Conservation (phyloP, 345 rosid species). For the Psidium guajava region DNA sequence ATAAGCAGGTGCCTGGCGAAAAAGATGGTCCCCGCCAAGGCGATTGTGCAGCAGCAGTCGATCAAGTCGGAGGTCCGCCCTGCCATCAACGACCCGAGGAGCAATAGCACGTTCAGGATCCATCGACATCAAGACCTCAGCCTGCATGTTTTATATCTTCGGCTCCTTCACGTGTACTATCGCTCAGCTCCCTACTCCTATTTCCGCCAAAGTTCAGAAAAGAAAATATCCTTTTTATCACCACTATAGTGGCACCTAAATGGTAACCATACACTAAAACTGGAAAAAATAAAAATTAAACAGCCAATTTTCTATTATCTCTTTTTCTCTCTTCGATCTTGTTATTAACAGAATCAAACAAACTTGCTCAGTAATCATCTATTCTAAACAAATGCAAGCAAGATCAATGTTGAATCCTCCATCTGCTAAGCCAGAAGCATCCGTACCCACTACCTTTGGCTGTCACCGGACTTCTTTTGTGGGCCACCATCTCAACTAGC, state of each 20-base stretch:
- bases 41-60: no score
- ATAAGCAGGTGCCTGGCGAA: constrained; percentile 28
- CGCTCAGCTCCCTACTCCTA: fast-evolving
- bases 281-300: neutral
- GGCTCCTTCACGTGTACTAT: neutral
- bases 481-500: no score
- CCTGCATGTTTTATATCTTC: neutral
- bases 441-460: no score
- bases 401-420: no score
- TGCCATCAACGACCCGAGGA: no score
- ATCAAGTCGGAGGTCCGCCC: neutral
- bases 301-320: neutral
- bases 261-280: neutral
- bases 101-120: neutral
- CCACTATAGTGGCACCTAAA: fast-evolving
- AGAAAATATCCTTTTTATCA: neutral
- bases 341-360: no score
- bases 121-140: neutral
- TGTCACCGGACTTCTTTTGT: no score
- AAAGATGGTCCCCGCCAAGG: constrained; percentile 20
- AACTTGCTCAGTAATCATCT: no score
- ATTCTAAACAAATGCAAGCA: no score
- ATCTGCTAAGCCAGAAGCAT: no score
- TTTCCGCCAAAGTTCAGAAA: neutral
- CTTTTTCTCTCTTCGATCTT: no score